Conservation (phyloP, 306 rosid genomes). For the Lupinus albus region DNA sequence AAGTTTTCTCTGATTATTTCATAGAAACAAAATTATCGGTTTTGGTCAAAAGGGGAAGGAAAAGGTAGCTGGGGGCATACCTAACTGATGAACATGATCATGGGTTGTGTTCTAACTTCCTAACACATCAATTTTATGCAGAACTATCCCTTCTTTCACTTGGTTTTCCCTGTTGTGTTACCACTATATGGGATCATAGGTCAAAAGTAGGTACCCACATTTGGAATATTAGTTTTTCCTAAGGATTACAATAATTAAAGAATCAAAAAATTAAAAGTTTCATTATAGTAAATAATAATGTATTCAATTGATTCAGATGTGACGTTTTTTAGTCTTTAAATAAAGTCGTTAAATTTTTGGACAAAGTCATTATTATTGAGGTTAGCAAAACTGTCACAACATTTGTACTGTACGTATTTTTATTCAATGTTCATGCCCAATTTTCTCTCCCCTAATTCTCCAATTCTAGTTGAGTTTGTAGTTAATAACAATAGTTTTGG, state of each 20-base stretch:
- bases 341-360: no score
- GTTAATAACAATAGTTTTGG: conserved; percentile 6
- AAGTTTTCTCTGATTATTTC: conserved; percentile 4
- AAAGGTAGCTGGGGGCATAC: conserved; percentile 40
- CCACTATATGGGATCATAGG: conserved; percentile 23
- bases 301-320: no score
- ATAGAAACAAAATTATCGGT: conserved; percentile 43
- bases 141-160: conserved; percentile 29
- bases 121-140: conserved; percentile 47
- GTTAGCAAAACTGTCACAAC: neutral
- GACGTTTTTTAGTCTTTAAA: no score
- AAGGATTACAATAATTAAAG: no score
- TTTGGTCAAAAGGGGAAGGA: conserved; percentile 54
- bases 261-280: no score
- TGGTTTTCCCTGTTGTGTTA: conserved; percentile 27
- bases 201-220: conserved; percentile 40
- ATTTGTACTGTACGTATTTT: no score
- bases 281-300: no score
- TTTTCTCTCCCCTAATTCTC: neutral
- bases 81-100: conserved; percentile 44
- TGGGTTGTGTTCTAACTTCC: conserved; percentile 54
- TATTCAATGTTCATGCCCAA: no score
- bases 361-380: no score
- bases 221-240: neutral
- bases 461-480: neutral